Conservation (phyloP, 2,329 filamentous ascomycete species). For the Apiospora saccharicola region DNA sequence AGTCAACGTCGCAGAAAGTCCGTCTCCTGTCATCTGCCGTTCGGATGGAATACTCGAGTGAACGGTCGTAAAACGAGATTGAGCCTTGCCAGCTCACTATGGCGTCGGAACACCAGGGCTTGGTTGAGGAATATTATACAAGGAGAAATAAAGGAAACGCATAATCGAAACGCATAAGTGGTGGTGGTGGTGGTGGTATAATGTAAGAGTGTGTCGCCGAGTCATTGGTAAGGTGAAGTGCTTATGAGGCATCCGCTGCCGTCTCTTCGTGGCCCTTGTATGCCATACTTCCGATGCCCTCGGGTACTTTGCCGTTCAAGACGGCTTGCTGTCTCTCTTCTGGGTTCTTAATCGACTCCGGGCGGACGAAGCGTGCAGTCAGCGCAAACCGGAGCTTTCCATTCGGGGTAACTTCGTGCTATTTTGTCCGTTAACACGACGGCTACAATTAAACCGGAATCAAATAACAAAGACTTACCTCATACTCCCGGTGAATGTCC, state of each 20-base stretch:
- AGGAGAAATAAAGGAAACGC: neutral
- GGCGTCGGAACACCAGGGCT: neutral
- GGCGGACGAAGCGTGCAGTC: conserved; percentile 61
- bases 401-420: conserved; percentile 60
- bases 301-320: conserved; percentile 45
- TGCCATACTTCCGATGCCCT: conserved; percentile 35
- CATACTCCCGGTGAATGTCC: conserved; percentile 65
- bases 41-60: neutral
- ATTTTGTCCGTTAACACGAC: neutral
- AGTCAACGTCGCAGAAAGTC: neutral
- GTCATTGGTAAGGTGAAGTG: neutral
- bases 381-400: conserved; percentile 63
- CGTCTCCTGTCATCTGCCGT: neutral
- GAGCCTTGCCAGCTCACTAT: neutral
- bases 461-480: conserved; percentile 46
- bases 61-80: neutral
- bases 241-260: neutral
- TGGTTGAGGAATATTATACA: neutral
- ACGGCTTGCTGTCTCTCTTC: conserved; percentile 38
- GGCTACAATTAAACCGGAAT: neutral
- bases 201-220: neutral
- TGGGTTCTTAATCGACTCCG: conserved; percentile 46
- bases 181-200: neutral
- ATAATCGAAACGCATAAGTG: neutral
- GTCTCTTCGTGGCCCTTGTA: conserved; percentile 39